phyloP scores from a whole-genome alignment of 2,329 filamentous ascomycete genomes.

The Juglanconis sp. region DNA sequence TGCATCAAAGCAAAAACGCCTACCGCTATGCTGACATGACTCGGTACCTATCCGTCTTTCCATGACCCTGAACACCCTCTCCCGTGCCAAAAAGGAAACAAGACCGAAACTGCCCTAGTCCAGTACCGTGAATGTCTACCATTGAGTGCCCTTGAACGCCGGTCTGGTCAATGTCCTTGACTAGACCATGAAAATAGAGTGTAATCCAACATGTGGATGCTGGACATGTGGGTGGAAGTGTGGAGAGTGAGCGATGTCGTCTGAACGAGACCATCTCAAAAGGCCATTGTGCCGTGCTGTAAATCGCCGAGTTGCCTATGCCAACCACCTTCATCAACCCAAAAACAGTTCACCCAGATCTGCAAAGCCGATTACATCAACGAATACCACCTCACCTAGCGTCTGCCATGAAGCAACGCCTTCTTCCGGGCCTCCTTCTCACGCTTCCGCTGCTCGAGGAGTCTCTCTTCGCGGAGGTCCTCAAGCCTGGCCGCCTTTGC shows the following conservation, averaged over 20 bases:
- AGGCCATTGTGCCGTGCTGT: background rate
- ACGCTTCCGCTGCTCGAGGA: conserved; percentile 59
- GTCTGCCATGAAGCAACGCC: conserved; percentile 7
- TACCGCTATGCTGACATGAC: conserved; percentile 17
- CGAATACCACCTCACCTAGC: background rate
- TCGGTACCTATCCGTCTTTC: background rate
- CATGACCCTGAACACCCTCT: conserved; percentile 5
- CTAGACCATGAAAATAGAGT: background rate
- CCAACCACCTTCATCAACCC: background rate
- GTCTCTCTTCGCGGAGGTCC: conserved; percentile 61
- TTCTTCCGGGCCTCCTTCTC: conserved; percentile 59
- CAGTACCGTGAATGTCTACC: background rate
- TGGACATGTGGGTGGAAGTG: background rate
- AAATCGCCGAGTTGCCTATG: background rate
- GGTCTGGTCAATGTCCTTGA: background rate
- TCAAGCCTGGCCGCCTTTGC: conserved; percentile 62
- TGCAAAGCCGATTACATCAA: background rate
- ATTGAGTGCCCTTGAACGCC: conserved; percentile 7
- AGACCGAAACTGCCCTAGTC: background rate
- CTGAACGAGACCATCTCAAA: background rate
- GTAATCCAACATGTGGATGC: background rate
- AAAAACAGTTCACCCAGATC: background rate
- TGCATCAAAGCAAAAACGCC: conserved; percentile 10
- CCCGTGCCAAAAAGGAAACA: background rate
- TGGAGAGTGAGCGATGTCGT: background rate